Conservation (phyloP, 2,329 filamentous ascomycete species). For the Colletotrichum acutatum region DNA sequence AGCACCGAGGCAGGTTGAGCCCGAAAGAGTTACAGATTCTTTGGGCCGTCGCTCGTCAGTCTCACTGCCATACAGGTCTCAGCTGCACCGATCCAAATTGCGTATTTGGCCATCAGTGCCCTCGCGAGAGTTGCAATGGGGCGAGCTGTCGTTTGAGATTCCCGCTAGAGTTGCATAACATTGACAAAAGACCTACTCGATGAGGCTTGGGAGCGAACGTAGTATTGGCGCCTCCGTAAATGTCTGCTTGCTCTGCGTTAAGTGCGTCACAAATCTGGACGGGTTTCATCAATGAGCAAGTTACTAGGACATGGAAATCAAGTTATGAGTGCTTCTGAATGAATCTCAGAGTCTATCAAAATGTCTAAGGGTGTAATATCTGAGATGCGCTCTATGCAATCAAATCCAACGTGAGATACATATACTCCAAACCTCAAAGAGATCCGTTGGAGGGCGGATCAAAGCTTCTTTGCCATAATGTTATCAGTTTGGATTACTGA, state of each 20-base stretch:
- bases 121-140: constrained; percentile 28
- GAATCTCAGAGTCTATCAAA: no score
- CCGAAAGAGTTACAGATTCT: constrained; percentile 41
- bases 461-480: constrained; percentile 50
- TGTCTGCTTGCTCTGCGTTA: no score
- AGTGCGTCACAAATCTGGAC: no score
- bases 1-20: constrained; percentile 40
- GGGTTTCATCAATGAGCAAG: no score
- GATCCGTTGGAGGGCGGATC: background rate
- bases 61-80: constrained; percentile 41
- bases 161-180: constrained; percentile 35
- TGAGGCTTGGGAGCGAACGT: background rate
- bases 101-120: constrained; percentile 39
- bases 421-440: no score
- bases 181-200: constrained; percentile 25
- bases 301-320: no score
- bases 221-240: no score
- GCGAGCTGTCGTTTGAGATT: constrained; percentile 35
- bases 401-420: no score
- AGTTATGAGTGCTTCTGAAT: no score
- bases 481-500: constrained; percentile 53
- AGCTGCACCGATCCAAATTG: constrained; percentile 41
- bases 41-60: constrained; percentile 43
- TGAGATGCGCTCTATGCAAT: no score
- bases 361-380: no score